Conservation (phyloP, 768 basidiomycete species). For the Pleurotus djamor region DNA sequence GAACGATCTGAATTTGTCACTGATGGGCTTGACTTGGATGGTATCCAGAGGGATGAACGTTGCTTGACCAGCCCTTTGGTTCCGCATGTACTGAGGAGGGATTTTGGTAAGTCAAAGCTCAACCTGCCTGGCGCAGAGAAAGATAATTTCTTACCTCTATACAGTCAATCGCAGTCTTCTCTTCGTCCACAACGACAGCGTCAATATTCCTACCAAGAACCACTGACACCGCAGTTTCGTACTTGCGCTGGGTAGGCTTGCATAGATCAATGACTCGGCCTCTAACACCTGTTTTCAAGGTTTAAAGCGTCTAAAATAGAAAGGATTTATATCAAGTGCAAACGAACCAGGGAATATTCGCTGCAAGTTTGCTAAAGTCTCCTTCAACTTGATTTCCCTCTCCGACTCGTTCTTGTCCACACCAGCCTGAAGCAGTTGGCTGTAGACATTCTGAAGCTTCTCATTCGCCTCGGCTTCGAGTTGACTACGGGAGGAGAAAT, state of each 20-base stretch:
- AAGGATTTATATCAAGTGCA: not conserved
- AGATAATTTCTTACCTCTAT: constrained; percentile 65
- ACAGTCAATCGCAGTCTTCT: constrained; percentile 96
- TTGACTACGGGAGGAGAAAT: constrained; percentile 47
- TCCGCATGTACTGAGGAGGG: constrained; percentile 83
- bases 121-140: not conserved
- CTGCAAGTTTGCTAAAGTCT: constrained; percentile 80
- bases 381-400: constrained; percentile 79
- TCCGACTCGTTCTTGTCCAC: constrained; percentile 88
- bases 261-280: constrained; percentile 94
- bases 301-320: not conserved
- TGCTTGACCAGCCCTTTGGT: constrained; percentile 91
- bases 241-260: constrained; percentile 91
- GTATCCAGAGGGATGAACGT: constrained; percentile 99
- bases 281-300: constrained; percentile 63
- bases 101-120: not conserved
- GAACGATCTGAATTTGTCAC: constrained; percentile 92
- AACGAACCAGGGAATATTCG: constrained; percentile 81
- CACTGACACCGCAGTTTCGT: constrained; percentile 88
- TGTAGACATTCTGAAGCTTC: constrained; percentile 79
- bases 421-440: constrained; percentile 86
- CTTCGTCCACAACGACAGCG: constrained; percentile 93
- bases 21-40: constrained; percentile 90
- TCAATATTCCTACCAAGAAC: constrained; percentile 94
- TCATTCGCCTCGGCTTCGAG: constrained; percentile 91